Conservation (phyloP, 2,329 filamentous ascomycete genomes). For the Thermothelomyces thermophilus region DNA sequence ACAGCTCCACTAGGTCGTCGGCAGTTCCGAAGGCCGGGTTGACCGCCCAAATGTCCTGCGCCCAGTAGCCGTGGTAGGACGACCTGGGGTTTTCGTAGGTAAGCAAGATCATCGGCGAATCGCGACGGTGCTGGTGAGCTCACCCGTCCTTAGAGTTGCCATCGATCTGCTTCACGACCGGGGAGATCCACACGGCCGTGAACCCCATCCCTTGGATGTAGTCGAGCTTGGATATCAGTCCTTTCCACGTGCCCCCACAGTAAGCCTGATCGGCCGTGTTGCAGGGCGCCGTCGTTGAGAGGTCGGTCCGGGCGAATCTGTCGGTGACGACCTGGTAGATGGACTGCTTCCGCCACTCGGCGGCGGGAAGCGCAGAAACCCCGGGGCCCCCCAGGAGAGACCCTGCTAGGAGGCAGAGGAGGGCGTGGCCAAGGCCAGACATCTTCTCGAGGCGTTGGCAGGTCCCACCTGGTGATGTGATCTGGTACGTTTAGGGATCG, state of each 20-base stretch:
- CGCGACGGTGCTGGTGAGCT: background rate
- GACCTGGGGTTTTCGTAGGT: conserved; percentile 22
- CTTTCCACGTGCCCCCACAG: conserved; percentile 44
- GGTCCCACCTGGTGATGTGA: no score
- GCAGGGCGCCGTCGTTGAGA: conserved; percentile 32
- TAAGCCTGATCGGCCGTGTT: conserved; percentile 31
- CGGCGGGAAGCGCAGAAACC: conserved; percentile 16
- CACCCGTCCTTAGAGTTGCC: conserved; percentile 35
- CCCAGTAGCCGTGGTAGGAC: conserved; percentile 47
- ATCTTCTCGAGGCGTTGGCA: background rate
- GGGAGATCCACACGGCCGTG: conserved; percentile 42
- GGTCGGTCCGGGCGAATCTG: conserved; percentile 35
- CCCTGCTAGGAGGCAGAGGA: conserved; percentile 9
- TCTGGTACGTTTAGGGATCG: no score
- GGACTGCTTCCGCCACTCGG: conserved; percentile 32
- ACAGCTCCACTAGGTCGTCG: conserved; percentile 43
- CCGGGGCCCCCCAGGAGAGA: background rate
- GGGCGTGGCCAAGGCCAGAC: background rate
- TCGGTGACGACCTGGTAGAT: conserved; percentile 41
- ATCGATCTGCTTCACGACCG: conserved; percentile 36
- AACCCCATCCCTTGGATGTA: conserved; percentile 42
- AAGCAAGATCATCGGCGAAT: background rate
- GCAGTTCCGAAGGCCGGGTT: conserved; percentile 45
- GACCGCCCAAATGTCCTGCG: conserved; percentile 43
- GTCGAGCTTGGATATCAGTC: conserved; percentile 41